Conservation (phyloP, 2,329 filamentous ascomycete species). For the Arthrobotrys entomopaga region DNA sequence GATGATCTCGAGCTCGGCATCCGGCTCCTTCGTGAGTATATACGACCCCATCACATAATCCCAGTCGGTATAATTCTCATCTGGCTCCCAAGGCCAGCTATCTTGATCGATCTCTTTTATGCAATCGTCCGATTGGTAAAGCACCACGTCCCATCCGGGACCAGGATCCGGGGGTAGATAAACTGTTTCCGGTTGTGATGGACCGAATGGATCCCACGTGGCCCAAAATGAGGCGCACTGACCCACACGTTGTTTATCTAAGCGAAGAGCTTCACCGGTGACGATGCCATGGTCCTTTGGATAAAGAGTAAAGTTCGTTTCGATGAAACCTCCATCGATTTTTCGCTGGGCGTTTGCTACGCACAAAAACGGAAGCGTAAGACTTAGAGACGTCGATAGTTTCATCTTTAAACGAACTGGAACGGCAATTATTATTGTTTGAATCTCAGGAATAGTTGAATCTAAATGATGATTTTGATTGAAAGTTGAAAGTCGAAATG, state of each 20-base stretch:
- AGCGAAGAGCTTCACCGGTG: neutral
- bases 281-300: constrained; percentile 25
- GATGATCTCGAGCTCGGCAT: neutral
- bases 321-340: neutral
- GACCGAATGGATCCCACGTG: constrained; percentile 1
- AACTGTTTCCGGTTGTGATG: constrained; percentile 17
- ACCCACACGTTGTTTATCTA: constrained; percentile 11
- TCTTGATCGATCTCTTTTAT: constrained; percentile 23
- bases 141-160: constrained; percentile 10
- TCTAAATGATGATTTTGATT: constrained; percentile 23
- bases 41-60: constrained; percentile 15
- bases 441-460: neutral
- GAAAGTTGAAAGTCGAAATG: neutral
- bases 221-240: constrained; percentile 18
- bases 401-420: neutral
- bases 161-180: constrained; percentile 18
- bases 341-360: neutral
- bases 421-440: too few species aligned
- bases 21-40: constrained; percentile 6
- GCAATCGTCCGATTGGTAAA: constrained; percentile 29
- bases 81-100: constrained; percentile 29
- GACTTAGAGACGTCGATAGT: neutral
- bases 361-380: neutral
- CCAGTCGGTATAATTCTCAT: constrained; percentile 1
- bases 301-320: constrained; percentile 14